Conservation (phyloP, 345 rosid species). For the Salix purpurea region DNA sequence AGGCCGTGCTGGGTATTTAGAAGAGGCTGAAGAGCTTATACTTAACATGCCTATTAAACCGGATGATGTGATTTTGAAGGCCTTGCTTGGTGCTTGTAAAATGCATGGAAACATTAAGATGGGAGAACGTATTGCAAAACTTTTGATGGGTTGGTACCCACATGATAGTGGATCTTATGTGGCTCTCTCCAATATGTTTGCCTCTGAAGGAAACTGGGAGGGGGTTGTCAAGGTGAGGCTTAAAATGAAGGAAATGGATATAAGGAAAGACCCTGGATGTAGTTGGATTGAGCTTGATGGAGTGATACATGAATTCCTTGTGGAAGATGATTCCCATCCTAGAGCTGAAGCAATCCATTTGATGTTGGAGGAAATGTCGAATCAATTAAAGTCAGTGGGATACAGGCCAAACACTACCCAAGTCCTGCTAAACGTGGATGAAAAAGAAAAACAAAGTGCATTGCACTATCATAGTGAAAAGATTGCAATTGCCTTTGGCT, state of each 20-base stretch:
- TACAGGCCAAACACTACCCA: slow-evolving; percentile 50
- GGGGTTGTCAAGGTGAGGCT: slow-evolving; percentile 56
- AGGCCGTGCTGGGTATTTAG: slow-evolving; percentile 53
- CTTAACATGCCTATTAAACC: slow-evolving; percentile 50
- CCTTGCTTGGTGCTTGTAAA: slow-evolving; percentile 61
- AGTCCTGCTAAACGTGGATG: slow-evolving; percentile 51
- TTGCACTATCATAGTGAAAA: slow-evolving; percentile 66
- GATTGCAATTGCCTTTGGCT: slow-evolving; percentile 60
- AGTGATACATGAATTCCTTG: slow-evolving; percentile 51
- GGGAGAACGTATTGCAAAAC: slow-evolving; percentile 50
- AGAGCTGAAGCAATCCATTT: slow-evolving; percentile 40
- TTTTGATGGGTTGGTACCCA: slow-evolving; percentile 53
- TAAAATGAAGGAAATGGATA: slow-evolving; percentile 61
- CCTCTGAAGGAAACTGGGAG: slow-evolving; percentile 54
- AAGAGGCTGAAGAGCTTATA: slow-evolving; percentile 62
- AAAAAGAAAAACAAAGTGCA: slow-evolving; percentile 47
- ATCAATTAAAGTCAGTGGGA: slow-evolving; percentile 37
- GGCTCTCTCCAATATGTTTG: slow-evolving; percentile 62
- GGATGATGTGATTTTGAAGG: slow-evolving; percentile 65
- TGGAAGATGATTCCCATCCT: slow-evolving; percentile 64
- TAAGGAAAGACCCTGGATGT: slow-evolving; percentile 67
- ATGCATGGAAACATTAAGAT: slow-evolving; percentile 50
- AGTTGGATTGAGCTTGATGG: slow-evolving; percentile 71
- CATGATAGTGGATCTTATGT: slow-evolving; percentile 69
- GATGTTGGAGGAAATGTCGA: slow-evolving; percentile 49